Percentiles rank a stretch among this genome's conserved stretches.
These are phyloP conservation scores for Albophoma yamanashiensis DNA, from an alignment of 2,329 filamentous ascomycete genomes.

Conservation along the genomic window DNA sequence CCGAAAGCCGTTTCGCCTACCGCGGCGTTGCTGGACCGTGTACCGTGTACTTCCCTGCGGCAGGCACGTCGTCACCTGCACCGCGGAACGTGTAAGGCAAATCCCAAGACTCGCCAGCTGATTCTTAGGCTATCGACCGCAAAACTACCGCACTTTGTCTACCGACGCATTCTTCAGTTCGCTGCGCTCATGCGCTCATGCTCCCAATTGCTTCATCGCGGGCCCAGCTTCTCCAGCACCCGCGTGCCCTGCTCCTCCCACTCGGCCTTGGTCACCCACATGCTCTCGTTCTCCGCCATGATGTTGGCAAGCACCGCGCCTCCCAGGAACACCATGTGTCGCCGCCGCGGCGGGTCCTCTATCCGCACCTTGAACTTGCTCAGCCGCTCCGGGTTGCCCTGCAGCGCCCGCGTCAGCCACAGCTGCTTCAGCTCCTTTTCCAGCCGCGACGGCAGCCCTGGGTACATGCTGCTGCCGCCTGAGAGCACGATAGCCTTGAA, in stretches of 20 bases:
- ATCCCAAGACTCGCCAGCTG: not conserved
- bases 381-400: conserved; percentile 84
- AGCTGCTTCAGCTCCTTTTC: conserved; percentile 99
- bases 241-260: conserved; percentile 88
- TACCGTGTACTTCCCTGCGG: too few relatives aligned
- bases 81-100: not conserved
- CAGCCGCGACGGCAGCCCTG: conserved; percentile 81
- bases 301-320: conserved; percentile 96
- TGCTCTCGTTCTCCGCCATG: conserved; percentile 97
- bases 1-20: too few relatives aligned
- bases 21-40: too few relatives aligned
- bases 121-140: not conserved
- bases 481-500: conserved; percentile 98
- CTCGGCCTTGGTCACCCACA: conserved; percentile 97
- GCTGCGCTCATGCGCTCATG: not conserved
- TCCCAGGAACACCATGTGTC: conserved; percentile 99
- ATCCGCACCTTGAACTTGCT: conserved; percentile 99
- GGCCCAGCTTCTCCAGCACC: conserved; percentile 84
- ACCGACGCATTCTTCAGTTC: not conserved
- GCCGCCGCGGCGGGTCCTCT: conserved; percentile 88
- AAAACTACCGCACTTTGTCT: not conserved
- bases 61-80: not conserved
- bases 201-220: conserved; percentile 44
- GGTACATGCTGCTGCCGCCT: conserved; percentile 98
- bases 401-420: conserved; percentile 86